Percentiles rank a stretch among this genome's conserved stretches.
Conservation (phyloP, 345 rosid genomes). For the Microcos paniculata region DNA sequence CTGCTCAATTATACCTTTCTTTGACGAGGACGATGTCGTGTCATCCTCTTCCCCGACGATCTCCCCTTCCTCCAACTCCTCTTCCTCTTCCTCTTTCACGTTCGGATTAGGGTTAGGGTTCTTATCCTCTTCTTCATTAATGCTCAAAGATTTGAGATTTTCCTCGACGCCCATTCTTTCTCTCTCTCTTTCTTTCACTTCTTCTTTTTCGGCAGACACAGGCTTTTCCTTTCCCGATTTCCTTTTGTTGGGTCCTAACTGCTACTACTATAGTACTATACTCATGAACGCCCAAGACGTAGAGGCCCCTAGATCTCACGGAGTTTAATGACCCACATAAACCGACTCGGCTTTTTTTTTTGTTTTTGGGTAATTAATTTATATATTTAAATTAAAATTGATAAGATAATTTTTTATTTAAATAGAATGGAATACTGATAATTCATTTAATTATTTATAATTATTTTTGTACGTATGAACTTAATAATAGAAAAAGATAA, state of each 20-base stretch:
- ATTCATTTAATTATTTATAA: too few species aligned
- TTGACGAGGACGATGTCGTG: constrained; percentile 31
- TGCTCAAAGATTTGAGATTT: constrained; percentile 23
- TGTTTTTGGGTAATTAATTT: too few species aligned
- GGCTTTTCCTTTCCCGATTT: background rate
- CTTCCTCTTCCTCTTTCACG: constrained; percentile 33
- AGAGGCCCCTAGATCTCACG: background rate
- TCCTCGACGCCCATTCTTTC: constrained; percentile 42
- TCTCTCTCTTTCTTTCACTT: background rate
- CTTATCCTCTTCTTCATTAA: constrained; percentile 24
- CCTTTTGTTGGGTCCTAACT: background rate
- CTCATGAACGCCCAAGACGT: background rate
- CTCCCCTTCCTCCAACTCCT: constrained; percentile 64
- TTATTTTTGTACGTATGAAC: too few species aligned
- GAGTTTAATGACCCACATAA: background rate
- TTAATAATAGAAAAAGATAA: too few species aligned
- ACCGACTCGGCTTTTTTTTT: too few species aligned
- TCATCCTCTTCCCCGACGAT: constrained; percentile 34
- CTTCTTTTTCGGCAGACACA: background rate
- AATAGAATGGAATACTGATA: too few species aligned
- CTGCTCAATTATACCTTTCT: constrained; percentile 25
- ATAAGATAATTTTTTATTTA: too few species aligned
- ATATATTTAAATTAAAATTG: too few species aligned
- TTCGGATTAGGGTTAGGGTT: constrained; percentile 36
- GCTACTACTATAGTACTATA: background rate